Base-by-base conservation (phyloP, 495 filamentous ascomycete genomes). In the Evansstolkia leycettana region DNA sequence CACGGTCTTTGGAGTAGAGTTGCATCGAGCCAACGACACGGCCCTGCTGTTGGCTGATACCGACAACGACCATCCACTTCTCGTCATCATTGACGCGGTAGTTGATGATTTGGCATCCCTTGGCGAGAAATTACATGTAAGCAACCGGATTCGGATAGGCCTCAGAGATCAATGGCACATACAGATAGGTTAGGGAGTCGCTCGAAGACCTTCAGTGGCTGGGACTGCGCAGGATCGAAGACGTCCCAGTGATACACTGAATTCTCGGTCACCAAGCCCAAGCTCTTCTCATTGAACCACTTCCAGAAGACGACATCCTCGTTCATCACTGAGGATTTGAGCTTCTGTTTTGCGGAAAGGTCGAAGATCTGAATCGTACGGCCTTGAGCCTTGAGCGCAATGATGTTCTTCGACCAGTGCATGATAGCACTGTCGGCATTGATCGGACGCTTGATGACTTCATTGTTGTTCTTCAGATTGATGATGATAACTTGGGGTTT, bases 351-450 rank as follows among this genome's bases (percentile, higher is more conserved):
- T 36, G 75, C 72, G 31, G 72, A 73, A 34, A 99, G 71, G 58
- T 99, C 87, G 64, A 99, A 99, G 48, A 99, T 94, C 65, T 99
- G 90, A 26, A 99, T 76, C 39, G 92, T 96, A 40, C 87, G 75
- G 33, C 74, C 72, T 51, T 92, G 84, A 20, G 90, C 92, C 59
- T 87, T 89, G 40, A 99, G 74, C 29, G 92, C 90, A 54, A 99
- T 96, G 59, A 96, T 88, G 56, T 90, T 84, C 54, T 80, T 79
- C 46, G 67, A 75, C 84, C 87, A 94, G 74, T 99, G 90, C 90
- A 99, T 95, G 54, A 99, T 95, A 41, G 90, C 92, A 75, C 87
- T 94, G 68, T 99, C 90, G 46, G 90, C 92, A 65, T 95, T 96
- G 70, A 99, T 99, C 7, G 88, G 86, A 45, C 90, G 75, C 43